Base-by-base conservation (phyloP, 805 yeast genomes). In the Starmerella roubikii region DNA sequence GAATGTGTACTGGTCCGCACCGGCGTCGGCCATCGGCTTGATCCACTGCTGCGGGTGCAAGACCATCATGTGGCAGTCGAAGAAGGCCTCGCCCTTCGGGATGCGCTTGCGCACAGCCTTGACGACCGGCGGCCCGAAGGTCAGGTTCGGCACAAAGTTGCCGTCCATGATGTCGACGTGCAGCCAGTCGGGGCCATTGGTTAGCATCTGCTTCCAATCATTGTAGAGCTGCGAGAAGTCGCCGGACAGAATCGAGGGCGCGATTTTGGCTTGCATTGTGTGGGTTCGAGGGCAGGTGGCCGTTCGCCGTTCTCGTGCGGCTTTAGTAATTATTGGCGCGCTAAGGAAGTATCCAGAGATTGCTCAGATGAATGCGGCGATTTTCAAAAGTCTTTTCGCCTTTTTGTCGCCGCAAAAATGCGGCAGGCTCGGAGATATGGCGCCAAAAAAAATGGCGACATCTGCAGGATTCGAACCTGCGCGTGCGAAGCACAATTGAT, bases 111-210 rank as follows among this genome's bases (percentile, higher is more conserved):
- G 74, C 55, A 86, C 70, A 25, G 82, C 73, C 40, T 74, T 63
- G 35, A 86, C 85, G 39, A 88, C 73, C 40, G 94, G 94, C 27
- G 93, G 84, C 20, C 99, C 99, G 54, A 91, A 67, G 1, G 95
- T 78, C 49, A 91, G 78, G 64, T 91, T 91, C 49, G 98, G 98
- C 35, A 91, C 99, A 57, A 91, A 91, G 61, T 88, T 86, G 35
- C 98, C 98, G 58, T 91, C 99, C 99, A 91, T 91, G 35, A 91
- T 88, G 61, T 91, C 99, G 38, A 91, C 75, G 61, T 91, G 99
- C 45, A 91, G 75, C 99, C 99, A 91, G 54, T 88, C 94, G 17
- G 95, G 93, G 19, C 81, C 78, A 40, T 78, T 68, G 37, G 74
- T 71, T 55, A 83, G 75, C 63, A 86, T 79, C 42, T 71, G 68